phyloP scores from a whole-genome alignment of 371 early-diverging fungal genomes.

The Paraphysoderma sedebokerense region DNA sequence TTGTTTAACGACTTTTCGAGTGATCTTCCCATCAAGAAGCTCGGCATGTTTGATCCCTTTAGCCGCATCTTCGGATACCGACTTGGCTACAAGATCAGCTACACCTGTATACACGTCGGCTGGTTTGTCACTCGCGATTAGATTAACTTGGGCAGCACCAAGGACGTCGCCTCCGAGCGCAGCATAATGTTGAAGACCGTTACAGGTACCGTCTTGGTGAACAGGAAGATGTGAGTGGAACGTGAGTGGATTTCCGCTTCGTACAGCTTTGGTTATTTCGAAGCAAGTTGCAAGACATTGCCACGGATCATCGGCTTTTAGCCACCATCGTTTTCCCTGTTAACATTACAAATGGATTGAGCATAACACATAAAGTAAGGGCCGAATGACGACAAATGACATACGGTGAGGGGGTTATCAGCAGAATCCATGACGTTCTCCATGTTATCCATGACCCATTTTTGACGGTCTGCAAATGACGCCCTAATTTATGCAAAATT shows the following conservation, averaged over 20 bases:
- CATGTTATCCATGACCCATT: constrained; percentile 50
- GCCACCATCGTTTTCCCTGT: constrained; percentile 76
- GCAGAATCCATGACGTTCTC: constrained; percentile 71
- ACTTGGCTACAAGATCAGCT: constrained; percentile 48
- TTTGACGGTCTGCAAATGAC: constrained; percentile 66
- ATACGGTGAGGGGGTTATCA: constrained; percentile 46
- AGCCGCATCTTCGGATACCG: constrained; percentile 39
- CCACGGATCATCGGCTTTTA: constrained; percentile 82
- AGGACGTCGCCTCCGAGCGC: constrained; percentile 87
- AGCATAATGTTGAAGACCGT: constrained; percentile 97
- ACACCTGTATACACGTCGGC: constrained; percentile 90
- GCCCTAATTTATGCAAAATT: too few relatives aligned
- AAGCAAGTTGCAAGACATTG: constrained; percentile 82
- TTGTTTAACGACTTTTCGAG: constrained; percentile 92
- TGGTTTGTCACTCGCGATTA: constrained; percentile 62
- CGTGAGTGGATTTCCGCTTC: constrained; percentile 49
- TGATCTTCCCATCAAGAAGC: constrained; percentile 45
- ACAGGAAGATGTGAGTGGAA: constrained; percentile 66
- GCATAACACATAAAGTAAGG: too few relatives aligned
- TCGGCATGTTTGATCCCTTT: constrained; percentile 34
- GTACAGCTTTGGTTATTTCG: constrained; percentile 62
- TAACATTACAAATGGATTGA: background rate
- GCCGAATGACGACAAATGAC: too few relatives aligned
- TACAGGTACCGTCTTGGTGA: constrained; percentile 97
- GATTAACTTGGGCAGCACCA: constrained; percentile 85